A percentile compares a stretch with the other conserved stretches of the same genome.
Conservation (phyloP, 2,329 filamentous ascomycete species). For the Colletotrichum kahawae region DNA sequence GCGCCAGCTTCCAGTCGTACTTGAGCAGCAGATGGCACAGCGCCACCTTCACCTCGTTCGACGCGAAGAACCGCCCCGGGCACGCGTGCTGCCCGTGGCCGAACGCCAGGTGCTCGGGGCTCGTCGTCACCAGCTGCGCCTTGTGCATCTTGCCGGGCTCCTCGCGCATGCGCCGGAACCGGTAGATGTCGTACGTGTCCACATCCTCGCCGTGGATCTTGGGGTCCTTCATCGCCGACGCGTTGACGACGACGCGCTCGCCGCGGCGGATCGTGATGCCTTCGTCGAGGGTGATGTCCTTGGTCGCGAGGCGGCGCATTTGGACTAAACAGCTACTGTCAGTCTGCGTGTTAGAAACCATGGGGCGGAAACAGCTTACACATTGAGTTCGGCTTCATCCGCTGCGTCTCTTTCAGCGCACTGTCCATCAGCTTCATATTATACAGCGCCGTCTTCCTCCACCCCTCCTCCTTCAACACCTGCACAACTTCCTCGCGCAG, state of each 20-base stretch:
- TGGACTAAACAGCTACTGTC: not conserved
- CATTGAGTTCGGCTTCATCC: slow-evolving; percentile 17
- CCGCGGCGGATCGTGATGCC: not conserved
- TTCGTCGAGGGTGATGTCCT: not conserved
- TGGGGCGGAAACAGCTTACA: not conserved
- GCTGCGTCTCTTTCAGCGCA: slow-evolving; percentile 42
- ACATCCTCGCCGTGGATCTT: not conserved
- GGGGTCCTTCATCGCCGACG: not conserved
- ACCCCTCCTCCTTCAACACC: slow-evolving; percentile 37
- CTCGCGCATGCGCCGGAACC: not conserved
- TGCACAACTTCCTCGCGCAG: slow-evolving; percentile 46
- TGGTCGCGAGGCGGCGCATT: not conserved
- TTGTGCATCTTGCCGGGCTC: slow-evolving; percentile 3
- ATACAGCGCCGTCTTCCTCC: slow-evolving; percentile 38
- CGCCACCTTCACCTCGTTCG: not conserved
- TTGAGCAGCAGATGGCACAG: not conserved
- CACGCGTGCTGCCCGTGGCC: slow-evolving; percentile 37
- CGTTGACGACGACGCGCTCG: not conserved
- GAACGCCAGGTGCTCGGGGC: slow-evolving; percentile 38
- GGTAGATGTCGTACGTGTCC: not conserved
- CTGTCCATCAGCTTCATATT: slow-evolving; percentile 46
- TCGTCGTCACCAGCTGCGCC: slow-evolving; percentile 45
- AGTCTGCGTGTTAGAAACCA: not conserved
- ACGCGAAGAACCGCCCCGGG: not conserved
- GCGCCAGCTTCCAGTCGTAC: not conserved